Evolutionary conservation across 2,329 filamentous ascomycete genomes (phyloP), one percentile per base, ranked within the genome.

Genomic region (Neofusicoccum sp.): DNA sequence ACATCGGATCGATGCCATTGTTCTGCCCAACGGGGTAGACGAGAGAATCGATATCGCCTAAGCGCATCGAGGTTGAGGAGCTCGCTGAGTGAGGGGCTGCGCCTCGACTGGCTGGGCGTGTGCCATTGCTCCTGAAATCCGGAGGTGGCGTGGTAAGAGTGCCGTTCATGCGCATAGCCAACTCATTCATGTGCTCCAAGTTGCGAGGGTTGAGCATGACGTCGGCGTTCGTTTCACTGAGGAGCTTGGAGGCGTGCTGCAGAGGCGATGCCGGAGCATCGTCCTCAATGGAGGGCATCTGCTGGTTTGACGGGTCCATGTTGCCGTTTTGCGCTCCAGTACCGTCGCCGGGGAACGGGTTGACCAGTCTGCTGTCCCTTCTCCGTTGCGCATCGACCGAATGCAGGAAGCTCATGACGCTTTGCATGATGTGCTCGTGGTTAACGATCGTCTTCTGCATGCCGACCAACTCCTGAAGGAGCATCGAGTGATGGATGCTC

Each of bases 1-100:
- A 93, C 82, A 96, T 95, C 1, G 93, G 93, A 71, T 97, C 93
- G 66, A 97, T 97, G 58, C 93, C 93, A 65, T 96, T 90, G 0
- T 89, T 95, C 65, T 92, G 87, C 16, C 93, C 93, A 14, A 96
- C 91, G 0, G 93, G 93, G 71, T 97, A 98, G 8, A 97, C 92
- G 58, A 96, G 84, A 64, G 82, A 84, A 63, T 89, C 87, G 45
- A 89, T 73, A 60, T 89, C 86, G 12, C 79, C 79, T 4, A 80
- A 80, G 70, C 85, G 77, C 2, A 79, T 75, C 3, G 79, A 78
- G 40, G 78, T 81, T 1, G 84, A 84, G 3, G 78, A 72, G 65
- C 76, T 68, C 33, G 79, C 78, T 4, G 80, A 81, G 34, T 78
- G 69, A 16, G 73, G 76, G 12, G 76, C 76, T 26, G 68, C 69